phyloP scores from a whole-genome alignment of 768 basidiomycete species.

The Strobilomyces dryophilus region DNA sequence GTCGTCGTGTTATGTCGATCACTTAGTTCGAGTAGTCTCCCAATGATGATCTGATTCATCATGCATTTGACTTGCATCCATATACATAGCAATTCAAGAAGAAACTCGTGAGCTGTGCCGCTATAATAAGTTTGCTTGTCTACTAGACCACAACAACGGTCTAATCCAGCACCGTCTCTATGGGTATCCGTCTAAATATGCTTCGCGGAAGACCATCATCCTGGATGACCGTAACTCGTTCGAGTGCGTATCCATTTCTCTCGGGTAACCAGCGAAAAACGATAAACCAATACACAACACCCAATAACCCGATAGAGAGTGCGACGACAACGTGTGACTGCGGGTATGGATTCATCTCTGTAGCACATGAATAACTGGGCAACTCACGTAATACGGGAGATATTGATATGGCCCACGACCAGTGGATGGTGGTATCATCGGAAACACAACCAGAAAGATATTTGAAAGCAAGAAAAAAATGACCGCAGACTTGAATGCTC shows the following conservation, averaged over 20 bases:
- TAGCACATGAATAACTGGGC: neutral
- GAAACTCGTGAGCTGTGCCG: no score
- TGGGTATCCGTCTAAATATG: conserved; percentile 42
- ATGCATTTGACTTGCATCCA: no score
- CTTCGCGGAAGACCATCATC: conserved; percentile 57
- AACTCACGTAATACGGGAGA: conserved; percentile 67
- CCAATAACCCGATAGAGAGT: conserved; percentile 44
- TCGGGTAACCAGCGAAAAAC: conserved; percentile 48
- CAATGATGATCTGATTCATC: no score
- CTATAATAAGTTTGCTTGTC: no score
- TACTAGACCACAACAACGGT: no score
- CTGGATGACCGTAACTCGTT: conserved; percentile 44
- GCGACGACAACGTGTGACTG: conserved; percentile 51
- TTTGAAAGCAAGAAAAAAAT: conserved; percentile 62
- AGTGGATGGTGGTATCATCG: conserved; percentile 56
- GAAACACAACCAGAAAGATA: conserved; percentile 56
- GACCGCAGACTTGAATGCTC: conserved; percentile 45
- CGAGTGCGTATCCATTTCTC: conserved; percentile 45
- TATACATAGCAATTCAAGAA: no score
- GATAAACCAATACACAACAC: conserved; percentile 54
- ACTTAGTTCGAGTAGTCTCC: no score
- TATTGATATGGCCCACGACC: conserved; percentile 50
- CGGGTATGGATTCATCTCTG: neutral
- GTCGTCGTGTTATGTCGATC: no score
- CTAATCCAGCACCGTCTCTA: neutral